Conservation (phyloP, 108 stramenopile species). For the Stephanodiscus triporus region DNA sequence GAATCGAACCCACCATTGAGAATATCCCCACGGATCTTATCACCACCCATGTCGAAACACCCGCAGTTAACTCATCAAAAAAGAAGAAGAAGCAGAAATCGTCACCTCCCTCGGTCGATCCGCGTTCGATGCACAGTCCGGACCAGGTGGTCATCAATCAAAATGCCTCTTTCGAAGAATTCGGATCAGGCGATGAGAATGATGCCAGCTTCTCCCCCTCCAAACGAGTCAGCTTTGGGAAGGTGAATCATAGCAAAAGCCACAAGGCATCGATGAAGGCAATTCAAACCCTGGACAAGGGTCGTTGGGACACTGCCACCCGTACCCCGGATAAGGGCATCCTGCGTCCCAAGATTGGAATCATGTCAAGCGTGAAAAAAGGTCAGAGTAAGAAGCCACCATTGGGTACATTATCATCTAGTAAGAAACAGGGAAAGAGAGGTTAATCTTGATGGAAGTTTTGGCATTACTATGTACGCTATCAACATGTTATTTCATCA, state of each 20-base stretch:
- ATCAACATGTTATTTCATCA: background rate
- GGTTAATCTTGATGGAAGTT: background rate
- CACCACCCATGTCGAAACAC: conserved; percentile 34
- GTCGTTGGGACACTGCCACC: conserved; percentile 46
- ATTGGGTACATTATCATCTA: background rate
- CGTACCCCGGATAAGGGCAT: conserved; percentile 80
- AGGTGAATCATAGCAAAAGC: conserved; percentile 69
- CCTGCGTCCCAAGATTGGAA: conserved; percentile 31
- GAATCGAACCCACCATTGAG: background rate
- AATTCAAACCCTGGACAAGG: conserved; percentile 52
- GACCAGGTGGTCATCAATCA: conserved; percentile 19
- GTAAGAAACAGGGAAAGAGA: conserved; percentile 3
- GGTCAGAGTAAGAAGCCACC: background rate
- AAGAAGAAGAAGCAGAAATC: conserved; percentile 56
- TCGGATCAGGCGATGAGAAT: background rate
- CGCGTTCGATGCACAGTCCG: conserved; percentile 20
- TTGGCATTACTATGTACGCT: background rate
- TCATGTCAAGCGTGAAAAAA: conserved; percentile 9
- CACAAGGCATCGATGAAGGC: conserved; percentile 87
- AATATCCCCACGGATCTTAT: background rate
- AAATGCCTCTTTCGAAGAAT: conserved; percentile 29
- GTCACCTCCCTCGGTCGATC: conserved; percentile 39
- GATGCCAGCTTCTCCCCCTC: conserved; percentile 9
- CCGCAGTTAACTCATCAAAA: conserved; percentile 33
- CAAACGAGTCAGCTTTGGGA: conserved; percentile 73